Evolutionary conservation across 371 early-diverging fungal genomes (phyloP), one percentile per base, ranked within the genome.

Genomic region (Thermomucor indicae-seudaticae): DNA sequence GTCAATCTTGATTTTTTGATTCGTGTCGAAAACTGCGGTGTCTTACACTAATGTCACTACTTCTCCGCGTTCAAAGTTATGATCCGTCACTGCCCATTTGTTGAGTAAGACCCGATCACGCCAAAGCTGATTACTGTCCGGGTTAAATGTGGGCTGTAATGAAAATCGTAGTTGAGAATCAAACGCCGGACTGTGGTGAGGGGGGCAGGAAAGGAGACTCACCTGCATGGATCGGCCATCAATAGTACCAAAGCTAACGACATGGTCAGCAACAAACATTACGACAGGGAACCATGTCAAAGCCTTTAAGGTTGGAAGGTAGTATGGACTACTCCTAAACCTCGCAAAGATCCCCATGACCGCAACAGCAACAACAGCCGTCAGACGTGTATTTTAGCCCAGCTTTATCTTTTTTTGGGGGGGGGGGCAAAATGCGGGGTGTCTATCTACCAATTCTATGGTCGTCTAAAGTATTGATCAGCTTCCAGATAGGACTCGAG

Each of bases 81-180:
- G 76, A 3, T 70, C 62, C 14, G 67, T 62, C 5, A 78, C 78
- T 12, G 75, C 61, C 77, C 75, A 79, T 43, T 80, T 80, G 62
- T 92, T 87, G 25, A 92, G 64, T n/a, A 93, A 58, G 2, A 95
- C 89, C 19, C 88, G 64, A 58, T 92, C 93, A 31, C 77, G 79
- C 50, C 59, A 54, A 43, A 89, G 63, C 55, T 62, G 53, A 62
- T 83, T 87, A 30, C 80, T 79, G 67, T 95, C 92, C n/a, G 95
- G 93, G 51, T 93, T 95, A 32, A 95, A 79, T 8, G 90, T 88
- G 7, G 93, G 93, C 84, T 86, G 54, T 48, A 27, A 30, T 47
- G 30, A 28, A 6, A 49, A 12, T 31, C 0, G 12, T 32, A 19
- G 6, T 28, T 47, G 28, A 47, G 30, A 40, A 28, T 17, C 25